Percentiles rank a stretch among this genome's conserved stretches.
Evolutionary conservation across 164 flowering plant genomes (phyloP).

Genomic region (Vitis labrusca): DNA sequence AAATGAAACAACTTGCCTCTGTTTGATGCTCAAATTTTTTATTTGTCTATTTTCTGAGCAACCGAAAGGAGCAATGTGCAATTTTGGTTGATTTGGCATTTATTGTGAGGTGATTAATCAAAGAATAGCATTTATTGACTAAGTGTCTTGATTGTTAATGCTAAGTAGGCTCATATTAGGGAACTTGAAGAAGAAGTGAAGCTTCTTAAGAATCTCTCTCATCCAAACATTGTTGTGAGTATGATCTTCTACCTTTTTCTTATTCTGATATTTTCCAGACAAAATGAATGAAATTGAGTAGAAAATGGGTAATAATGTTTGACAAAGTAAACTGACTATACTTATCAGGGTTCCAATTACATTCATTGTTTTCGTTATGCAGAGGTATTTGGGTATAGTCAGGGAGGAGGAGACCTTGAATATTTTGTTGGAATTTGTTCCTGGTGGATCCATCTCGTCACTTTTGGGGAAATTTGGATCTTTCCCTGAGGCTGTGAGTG

Average conservation of each 20-base stretch:
- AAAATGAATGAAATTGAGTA: not conserved
- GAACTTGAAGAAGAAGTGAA: conserved; percentile 98
- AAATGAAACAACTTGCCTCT: too few relatives aligned
- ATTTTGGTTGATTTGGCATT: too few relatives aligned
- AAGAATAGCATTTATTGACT: not conserved
- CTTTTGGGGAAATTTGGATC: conserved; percentile 95
- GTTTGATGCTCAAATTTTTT: not conserved
- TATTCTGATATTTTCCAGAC: not conserved
- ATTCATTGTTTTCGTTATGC: conserved; percentile 16
- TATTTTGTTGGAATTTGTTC: conserved; percentile 91
- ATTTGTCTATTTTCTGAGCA: not conserved
- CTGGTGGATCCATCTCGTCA: conserved; percentile 98
- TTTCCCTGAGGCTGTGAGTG: conserved; percentile 95
- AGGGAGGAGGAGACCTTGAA: conserved; percentile 87
- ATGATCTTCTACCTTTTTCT: not conserved
- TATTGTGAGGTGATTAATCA: too few relatives aligned
- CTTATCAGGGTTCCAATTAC: conserved; percentile 6
- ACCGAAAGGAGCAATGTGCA: too few relatives aligned
- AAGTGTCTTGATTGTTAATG: conserved; percentile 1
- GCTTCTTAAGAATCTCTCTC: conserved; percentile 85
- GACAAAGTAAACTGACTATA: not conserved
- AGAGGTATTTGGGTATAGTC: conserved; percentile 96
- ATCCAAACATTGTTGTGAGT: conserved; percentile 94
- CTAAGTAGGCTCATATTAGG: conserved; percentile 67
- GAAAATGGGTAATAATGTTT: too few relatives aligned